Percentiles rank a stretch among this genome's conserved stretches.
phyloP scores from a whole-genome alignment of 495 filamentous ascomycete genomes.

The Neurospora sublineolata region DNA sequence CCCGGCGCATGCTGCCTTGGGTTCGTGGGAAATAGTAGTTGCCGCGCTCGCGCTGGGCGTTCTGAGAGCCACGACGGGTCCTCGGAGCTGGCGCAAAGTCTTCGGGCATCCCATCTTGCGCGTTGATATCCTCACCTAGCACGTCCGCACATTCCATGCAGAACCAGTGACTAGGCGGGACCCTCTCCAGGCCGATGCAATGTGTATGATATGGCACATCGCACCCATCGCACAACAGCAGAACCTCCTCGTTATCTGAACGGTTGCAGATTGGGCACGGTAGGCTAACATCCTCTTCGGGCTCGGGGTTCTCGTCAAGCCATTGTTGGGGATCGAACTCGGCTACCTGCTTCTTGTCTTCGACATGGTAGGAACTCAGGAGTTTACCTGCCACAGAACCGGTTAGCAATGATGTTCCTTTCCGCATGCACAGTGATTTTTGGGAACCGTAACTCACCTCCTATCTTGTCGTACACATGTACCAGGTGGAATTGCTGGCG shows the following conservation, averaged over 20 bases:
- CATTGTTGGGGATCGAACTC: constrained; percentile 77
- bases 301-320: constrained; percentile 61
- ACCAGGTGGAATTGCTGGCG: constrained; percentile 83
- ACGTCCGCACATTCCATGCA: constrained; percentile 60
- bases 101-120: constrained; percentile 1
- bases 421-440: neutral
- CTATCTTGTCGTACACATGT: constrained; percentile 62
- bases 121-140: constrained; percentile 36
- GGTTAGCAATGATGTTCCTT: constrained; percentile 16
- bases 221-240: constrained; percentile 82
- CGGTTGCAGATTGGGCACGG: constrained; percentile 75
- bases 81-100: constrained; percentile 5
- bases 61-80: neutral
- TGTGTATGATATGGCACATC: constrained; percentile 74
- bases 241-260: constrained; percentile 61
- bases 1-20: constrained; percentile 35
- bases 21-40: constrained; percentile 36
- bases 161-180: constrained; percentile 72
- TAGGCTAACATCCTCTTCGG: constrained; percentile 46
- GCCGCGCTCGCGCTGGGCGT: neutral
- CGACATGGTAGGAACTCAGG: constrained; percentile 70
- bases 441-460: constrained; percentile 49
- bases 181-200: constrained; percentile 65
- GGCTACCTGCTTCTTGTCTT: constrained; percentile 79
- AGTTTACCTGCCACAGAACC: constrained; percentile 44